Base-by-base conservation (phyloP, 371 early-diverging fungal genomes). In the Funneliformis caledonium region DNA sequence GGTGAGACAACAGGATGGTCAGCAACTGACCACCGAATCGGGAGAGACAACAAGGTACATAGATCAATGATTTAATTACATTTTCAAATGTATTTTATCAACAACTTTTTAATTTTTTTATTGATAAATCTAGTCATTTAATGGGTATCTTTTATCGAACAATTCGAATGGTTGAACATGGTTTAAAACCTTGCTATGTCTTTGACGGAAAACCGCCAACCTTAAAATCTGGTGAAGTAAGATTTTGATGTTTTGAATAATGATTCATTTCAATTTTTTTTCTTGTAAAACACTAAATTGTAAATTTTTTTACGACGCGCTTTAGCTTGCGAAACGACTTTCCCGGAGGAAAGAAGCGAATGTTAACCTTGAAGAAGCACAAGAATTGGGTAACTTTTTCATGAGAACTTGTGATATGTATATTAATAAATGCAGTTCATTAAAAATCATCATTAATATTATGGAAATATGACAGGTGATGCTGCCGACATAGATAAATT, bases 191-290 rank as follows among this genome's bases (percentile, higher is more conserved):
- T 0, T 91, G 96, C 2, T 99, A 98, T 88, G 99, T 99, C 19
- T 99, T 99, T 91, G 99, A 99, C 85, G 99, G 99, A 59, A 96
- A 95, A 81, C 99, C 99, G 43, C 99, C 99, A 7, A 93, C 88
- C 0, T 81, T 99, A 83, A 99, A 99, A 85, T 92, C 95, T 4
- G 96, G 94, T 52, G 98, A 99, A 88, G 95, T 96, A 88, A 65
- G 80, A 19, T 42, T 26, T 33, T 37, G 16, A 22, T 2, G 12
- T 68, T 31, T 19, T 80, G 26, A 7, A 11, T 43, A n/a, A 43
- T 26, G 10, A 77, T 37, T 52, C n/a, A n/a, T 47, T 43, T 59
- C 64, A 78, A 19, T 4, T 42, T 33, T 31, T 16, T 26, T 3
- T 26, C 14, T 62, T 31, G 56, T 47, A 47, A 37, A 56, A 37